Evolutionary conservation across 2,329 filamentous ascomycete species (phyloP).

Genomic region (Macrophomina phaseolina): DNA sequence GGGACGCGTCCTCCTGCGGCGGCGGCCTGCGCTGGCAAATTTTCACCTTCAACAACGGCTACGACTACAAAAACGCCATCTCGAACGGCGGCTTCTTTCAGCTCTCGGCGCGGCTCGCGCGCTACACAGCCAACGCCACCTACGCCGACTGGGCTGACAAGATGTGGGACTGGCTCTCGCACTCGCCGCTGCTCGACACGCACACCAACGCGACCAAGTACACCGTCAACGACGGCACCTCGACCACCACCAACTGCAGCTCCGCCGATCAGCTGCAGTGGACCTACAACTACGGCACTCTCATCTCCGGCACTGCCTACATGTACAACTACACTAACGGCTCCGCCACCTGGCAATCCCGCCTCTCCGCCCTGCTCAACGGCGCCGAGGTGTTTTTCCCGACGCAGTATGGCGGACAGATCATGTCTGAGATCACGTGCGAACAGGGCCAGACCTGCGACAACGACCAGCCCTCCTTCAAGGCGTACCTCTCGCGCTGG

Average conservation of each 20-base stretch:
- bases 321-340: slow-evolving; percentile 50
- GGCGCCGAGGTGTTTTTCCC: slow-evolving; percentile 49
- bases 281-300: slow-evolving; percentile 47
- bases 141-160: slow-evolving; percentile 45
- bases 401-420: slow-evolving; percentile 36
- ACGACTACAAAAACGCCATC: slow-evolving; percentile 47
- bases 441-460: slow-evolving; percentile 50
- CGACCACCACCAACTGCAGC: slow-evolving; percentile 34
- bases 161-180: slow-evolving; percentile 43
- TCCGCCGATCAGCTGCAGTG: slow-evolving; percentile 41
- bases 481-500: slow-evolving; percentile 55
- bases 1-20: slow-evolving; percentile 38
- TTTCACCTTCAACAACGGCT: slow-evolving; percentile 42
- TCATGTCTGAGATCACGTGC: slow-evolving; percentile 53
- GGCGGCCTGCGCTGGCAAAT: slow-evolving; percentile 48
- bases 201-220: slow-evolving; percentile 28
- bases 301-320: slow-evolving; percentile 43
- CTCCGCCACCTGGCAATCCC: slow-evolving; percentile 38
- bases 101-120: slow-evolving; percentile 44
- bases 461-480: slow-evolving; percentile 52
- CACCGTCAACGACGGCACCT: slow-evolving; percentile 38
- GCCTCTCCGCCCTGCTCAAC: slow-evolving; percentile 40
- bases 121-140: slow-evolving; percentile 44
- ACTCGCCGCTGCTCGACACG: slow-evolving; percentile 33
- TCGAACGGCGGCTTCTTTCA: slow-evolving; percentile 48